Evolutionary conservation across 768 basidiomycete species (phyloP).

Genomic region (Boletus speciosus): DNA sequence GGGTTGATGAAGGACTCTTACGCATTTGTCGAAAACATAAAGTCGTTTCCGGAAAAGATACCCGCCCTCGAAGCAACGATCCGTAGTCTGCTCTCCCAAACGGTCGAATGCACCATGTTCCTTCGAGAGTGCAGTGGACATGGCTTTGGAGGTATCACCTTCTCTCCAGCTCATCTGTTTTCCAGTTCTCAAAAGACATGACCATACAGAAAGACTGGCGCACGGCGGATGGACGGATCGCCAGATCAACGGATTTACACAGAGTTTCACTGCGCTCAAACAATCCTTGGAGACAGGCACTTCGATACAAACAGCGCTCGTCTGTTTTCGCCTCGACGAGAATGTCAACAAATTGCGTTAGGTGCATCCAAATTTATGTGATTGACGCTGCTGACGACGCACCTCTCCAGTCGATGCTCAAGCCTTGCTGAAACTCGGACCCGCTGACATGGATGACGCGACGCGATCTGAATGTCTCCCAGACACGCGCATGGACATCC

Average conservation of each 20-base stretch:
- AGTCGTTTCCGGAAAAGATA: slow-evolving; percentile 27
- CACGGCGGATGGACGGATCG: slow-evolving; percentile 20
- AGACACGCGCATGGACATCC: slow-evolving; percentile 29
- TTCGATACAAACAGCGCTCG: slow-evolving; percentile 22
- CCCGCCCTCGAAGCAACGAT: slow-evolving; percentile 28
- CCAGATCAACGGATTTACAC: slow-evolving; percentile 18
- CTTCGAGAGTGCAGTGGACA: slow-evolving; percentile 34
- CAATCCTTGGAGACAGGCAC: slow-evolving; percentile 26
- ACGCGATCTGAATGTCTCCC: slow-evolving; percentile 29
- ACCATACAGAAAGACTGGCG: slow-evolving; percentile 13
- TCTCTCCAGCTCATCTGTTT: not conserved
- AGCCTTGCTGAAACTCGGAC: slow-evolving; percentile 23
- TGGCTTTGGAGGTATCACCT: slow-evolving; percentile 32
- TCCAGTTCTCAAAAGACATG: slow-evolving; percentile 4
- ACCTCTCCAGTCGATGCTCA: slow-evolving; percentile 16
- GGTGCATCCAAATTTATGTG: not conserved
- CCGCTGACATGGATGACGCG: slow-evolving; percentile 29
- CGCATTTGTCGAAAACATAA: slow-evolving; percentile 30
- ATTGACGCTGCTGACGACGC: not conserved
- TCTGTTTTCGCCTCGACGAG: slow-evolving; percentile 30
- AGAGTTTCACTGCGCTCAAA: slow-evolving; percentile 23
- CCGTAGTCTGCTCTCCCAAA: slow-evolving; percentile 28
- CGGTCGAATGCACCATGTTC: slow-evolving; percentile 36
- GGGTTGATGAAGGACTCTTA: slow-evolving; percentile 32
- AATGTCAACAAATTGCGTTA: slow-evolving; percentile 26